Evolutionary conservation across 108 stramenopile genomes (phyloP), one percentile per base, ranked within the genome.

Genomic region (Epithemia pelagica): DNA sequence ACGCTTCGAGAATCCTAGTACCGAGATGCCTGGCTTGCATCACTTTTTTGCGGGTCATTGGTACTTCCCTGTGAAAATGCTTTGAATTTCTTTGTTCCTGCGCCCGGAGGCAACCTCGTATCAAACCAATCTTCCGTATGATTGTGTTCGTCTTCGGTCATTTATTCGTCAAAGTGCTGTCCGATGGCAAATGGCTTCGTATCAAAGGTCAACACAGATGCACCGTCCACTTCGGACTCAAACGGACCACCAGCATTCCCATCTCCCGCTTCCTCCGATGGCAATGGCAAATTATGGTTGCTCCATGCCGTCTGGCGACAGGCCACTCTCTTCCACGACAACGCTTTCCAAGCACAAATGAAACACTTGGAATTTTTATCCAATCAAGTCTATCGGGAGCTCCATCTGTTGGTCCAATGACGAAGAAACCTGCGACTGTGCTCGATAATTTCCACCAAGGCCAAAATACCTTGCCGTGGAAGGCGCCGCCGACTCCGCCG

Each of bases 301-400:
- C 37, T 5, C 15, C 10, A 5, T 5, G 10, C 10, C 5, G 15
- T 5, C 37, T 46, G 15, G 10, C 37, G 37, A 46, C 37, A 46
- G 5, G 37, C 18, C 7, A 58, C 73, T 61, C 61, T 92, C 88
- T 0, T 61, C 54, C 20, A 82, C 83, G 28, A 87, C 70, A 29
- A 83, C 78, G 57, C 83, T 80, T 54, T 93, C 91, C 32, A 93
- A 74, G 56, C 88, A 87, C 33, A 93, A 63, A 62, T 93, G 87
- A 62, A 88, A 88, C 0, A 89, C 84, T 63, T 93, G 86, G 21
- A 94, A 68, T 58, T 89, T 94, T 70, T 94, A 89, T 56, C 86
- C 84, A 65, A 94, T 87, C 37, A 90, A 68, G 28, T 85, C 81
- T 59, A 83, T 85, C 21, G 92, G 89, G 15, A 15, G 10, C 15